Conservation (phyloP, 2,329 filamentous ascomycete species). For the Aspergillus pseudotamarii region DNA sequence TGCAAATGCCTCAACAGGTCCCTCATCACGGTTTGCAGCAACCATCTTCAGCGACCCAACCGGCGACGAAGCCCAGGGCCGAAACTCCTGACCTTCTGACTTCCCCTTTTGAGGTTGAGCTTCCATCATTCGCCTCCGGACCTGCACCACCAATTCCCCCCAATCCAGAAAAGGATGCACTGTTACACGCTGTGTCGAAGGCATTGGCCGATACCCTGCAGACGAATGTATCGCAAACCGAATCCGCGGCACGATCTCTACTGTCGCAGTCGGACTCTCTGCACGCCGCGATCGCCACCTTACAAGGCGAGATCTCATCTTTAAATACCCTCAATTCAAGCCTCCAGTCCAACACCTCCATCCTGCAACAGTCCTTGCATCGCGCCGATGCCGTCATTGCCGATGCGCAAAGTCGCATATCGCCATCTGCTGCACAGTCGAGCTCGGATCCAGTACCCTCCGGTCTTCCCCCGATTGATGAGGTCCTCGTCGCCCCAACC, state of each 20-base stretch:
- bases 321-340: slow-evolving; percentile 71
- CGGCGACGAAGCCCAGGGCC: slow-evolving; percentile 31
- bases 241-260: slow-evolving; percentile 73
- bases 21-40: slow-evolving; percentile 28
- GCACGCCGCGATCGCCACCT: slow-evolving; percentile 64
- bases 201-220: slow-evolving; percentile 71
- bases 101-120: slow-evolving; percentile 62
- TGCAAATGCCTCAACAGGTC: slow-evolving; percentile 18
- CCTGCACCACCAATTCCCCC: slow-evolving; percentile 85
- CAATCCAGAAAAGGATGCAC: slow-evolving; percentile 91
- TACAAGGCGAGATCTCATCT: slow-evolving; percentile 74
- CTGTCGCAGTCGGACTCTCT: slow-evolving; percentile 79
- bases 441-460: slow-evolving; percentile 36
- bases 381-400: slow-evolving; percentile 79
- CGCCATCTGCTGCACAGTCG: slow-evolving; percentile 23
- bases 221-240: slow-evolving; percentile 70
- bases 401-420: slow-evolving; percentile 64
- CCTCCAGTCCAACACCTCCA: slow-evolving; percentile 74
- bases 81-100: slow-evolving; percentile 61
- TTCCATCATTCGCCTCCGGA: slow-evolving; percentile 49
- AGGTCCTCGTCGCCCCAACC: slow-evolving; percentile 88
- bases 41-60: slow-evolving; percentile 20
- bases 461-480: slow-evolving; percentile 76
- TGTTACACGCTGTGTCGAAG: slow-evolving; percentile 74
- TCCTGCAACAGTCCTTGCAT: slow-evolving; percentile 74